Evolutionary conservation across 352 stramenopile genomes (phyloP).

Genomic region (Elongisporangium senticosum): DNA sequence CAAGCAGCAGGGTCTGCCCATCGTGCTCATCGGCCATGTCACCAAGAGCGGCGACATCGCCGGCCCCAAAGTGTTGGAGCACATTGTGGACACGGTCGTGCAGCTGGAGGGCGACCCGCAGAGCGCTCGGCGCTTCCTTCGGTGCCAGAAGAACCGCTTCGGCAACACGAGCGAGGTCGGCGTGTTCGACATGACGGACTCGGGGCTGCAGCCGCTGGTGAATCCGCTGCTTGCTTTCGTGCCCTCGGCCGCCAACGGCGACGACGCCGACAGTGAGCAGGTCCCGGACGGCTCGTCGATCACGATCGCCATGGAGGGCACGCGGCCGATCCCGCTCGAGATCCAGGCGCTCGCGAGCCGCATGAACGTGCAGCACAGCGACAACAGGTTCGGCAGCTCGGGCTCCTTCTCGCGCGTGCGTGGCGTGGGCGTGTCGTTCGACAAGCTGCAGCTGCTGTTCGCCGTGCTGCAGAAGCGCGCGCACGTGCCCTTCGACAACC

Average conservation of each 20-base stretch:
- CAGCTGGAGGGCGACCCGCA: constrained; percentile 92
- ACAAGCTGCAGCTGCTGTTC: constrained; percentile 92
- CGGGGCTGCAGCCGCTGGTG: constrained; percentile 65
- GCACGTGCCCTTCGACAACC: constrained; percentile 61
- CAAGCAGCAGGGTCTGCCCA: constrained; percentile 88
- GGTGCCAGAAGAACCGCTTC: constrained; percentile 96
- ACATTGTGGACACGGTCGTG: constrained; percentile 94
- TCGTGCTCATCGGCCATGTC: constrained; percentile 95
- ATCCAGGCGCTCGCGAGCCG: constrained; percentile 90
- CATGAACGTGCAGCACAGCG: constrained; percentile 7
- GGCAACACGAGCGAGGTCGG: constrained; percentile 94
- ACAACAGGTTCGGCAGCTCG: constrained; percentile 14
- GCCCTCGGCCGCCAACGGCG: constrained; percentile 19
- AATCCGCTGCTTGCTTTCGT: constrained; percentile 85
- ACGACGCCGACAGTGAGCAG: constrained; percentile 24
- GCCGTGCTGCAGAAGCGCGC: constrained; percentile 94
- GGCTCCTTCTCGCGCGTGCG: constrained; percentile 57
- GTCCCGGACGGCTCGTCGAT: constrained; percentile 79
- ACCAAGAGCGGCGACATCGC: constrained; percentile 96
- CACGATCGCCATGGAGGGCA: constrained; percentile 92
- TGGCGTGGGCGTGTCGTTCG: constrained; percentile 70
- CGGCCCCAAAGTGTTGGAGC: constrained; percentile 88
- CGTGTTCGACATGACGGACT: constrained; percentile 93
- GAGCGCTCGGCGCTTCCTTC: constrained; percentile 83
- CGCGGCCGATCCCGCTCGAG: constrained; percentile 91